Evolutionary conservation across 2,329 filamentous ascomycete genomes (phyloP), one percentile per base, ranked within the genome.

Genomic region (Huntiella decipiens): DNA sequence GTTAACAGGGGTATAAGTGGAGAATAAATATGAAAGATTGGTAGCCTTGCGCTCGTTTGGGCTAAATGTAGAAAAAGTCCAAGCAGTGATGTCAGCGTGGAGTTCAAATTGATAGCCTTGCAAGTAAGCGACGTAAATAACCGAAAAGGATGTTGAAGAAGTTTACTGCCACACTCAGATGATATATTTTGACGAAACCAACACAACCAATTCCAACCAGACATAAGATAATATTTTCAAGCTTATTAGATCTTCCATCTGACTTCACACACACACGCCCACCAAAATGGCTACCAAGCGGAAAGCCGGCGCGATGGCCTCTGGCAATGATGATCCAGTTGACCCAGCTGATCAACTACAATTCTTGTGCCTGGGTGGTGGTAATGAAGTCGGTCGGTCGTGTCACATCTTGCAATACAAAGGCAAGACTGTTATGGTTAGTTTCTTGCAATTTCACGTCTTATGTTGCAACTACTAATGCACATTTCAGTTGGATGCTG

Each of bases 381-480:
- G 91, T 54, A 96, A 95, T 61, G 91, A 98, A 64, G 91, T 98
- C 51, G 91, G 91, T 45, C 74, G 91, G 53, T 96, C 91, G 53
- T 96, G 91, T 62, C 91, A 98, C 60, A 94, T 98, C 55, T 78
- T 98, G 50, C 86, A 96, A 58, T 98, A 98, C 73, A 98, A 96
- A 65, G 91, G 91, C 51, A 98, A 98, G 64, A 96, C 88, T 4
- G 85, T 98, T 54, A 98, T 98, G 91, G 86, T 92, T 67, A 55
- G 57, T 44, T 38, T 39, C 11, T 10, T 28, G 22, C 8, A 10
- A 28, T 28, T 28, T 28, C 22, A 28, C 8, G 22, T 28, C 17
- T 33, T 15, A 32, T 33, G n/a, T n/a, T 6, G 13, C 16, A 35
- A 34, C 17, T 43, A 50, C 56, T 51, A 12, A 43, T 4, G 54